Percentiles rank a stretch among this genome's conserved stretches.
Evolutionary conservation across 768 basidiomycete genomes (phyloP).

Genomic region (Collybiopsis luxurians): DNA sequence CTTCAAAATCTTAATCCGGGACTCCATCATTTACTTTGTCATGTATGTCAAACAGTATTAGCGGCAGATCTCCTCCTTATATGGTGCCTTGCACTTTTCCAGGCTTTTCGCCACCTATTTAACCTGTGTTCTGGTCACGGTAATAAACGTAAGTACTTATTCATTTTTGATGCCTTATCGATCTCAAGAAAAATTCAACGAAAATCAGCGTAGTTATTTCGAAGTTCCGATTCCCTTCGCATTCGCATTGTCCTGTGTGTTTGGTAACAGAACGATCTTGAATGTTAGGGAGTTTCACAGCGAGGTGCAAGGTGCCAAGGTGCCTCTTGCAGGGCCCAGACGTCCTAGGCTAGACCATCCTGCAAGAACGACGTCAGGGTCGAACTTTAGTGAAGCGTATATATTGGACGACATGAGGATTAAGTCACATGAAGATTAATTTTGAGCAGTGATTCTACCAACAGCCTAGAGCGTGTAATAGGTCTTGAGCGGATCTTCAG

Average conservation of each 20-base stretch:
- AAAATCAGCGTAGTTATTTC: neutral
- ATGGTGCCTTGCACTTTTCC: neutral
- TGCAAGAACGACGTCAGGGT: too few species aligned
- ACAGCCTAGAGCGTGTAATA: too few species aligned
- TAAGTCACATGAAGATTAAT: too few species aligned
- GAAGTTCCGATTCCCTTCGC: neutral
- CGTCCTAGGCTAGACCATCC: too few species aligned
- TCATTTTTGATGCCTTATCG: too few species aligned
- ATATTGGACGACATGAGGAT: too few species aligned
- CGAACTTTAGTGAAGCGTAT: too few species aligned
- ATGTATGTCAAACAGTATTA: constrained; percentile 52
- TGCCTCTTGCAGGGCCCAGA: too few species aligned
- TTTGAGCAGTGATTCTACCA: too few species aligned
- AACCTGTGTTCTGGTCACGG: neutral
- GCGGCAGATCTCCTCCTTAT: neutral
- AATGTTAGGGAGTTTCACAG: neutral
- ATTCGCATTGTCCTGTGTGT: neutral
- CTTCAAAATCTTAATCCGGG: constrained; percentile 49
- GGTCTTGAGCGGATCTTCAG: too few species aligned
- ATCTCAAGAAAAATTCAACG: too few species aligned
- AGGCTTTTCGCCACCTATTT: neutral
- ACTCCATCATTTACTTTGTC: constrained; percentile 56
- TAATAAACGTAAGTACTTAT: constrained; percentile 8
- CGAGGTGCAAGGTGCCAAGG: too few species aligned
- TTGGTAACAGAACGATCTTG: neutral